phyloP scores from a whole-genome alignment of 441 rosid species.

The Raphanus hybrid region DNA sequence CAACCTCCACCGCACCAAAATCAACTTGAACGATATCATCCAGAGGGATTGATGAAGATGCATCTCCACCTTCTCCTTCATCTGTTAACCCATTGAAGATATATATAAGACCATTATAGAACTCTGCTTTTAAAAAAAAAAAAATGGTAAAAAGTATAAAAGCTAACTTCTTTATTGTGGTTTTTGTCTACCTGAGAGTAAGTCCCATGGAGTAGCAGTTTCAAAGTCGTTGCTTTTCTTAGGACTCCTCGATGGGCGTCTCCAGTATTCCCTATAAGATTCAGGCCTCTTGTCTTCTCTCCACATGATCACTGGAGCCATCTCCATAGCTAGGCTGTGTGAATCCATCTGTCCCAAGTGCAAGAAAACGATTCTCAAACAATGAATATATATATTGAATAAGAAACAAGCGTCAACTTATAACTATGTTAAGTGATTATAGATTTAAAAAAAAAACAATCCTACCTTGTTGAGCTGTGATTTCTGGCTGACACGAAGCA shows the following conservation, averaged over 20 bases:
- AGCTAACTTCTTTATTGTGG: not conserved
- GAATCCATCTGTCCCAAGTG: constrained; percentile 78
- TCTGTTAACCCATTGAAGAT: constrained; percentile 49
- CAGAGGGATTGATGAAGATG: constrained; percentile 76
- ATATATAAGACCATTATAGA: not conserved
- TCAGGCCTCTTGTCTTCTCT: constrained; percentile 71
- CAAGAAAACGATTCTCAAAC: not conserved
- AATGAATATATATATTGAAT: not conserved
- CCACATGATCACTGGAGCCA: constrained; percentile 92
- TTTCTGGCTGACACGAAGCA: constrained; percentile 86
- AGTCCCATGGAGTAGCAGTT: constrained; percentile 72
- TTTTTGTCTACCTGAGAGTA: constrained; percentile 72
- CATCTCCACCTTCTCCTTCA: constrained; percentile 71
- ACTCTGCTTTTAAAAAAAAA: not conserved
- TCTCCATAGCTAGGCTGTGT: constrained; percentile 78
- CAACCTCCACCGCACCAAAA: constrained; percentile 77
- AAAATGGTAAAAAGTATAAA: not conserved
- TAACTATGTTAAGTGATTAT: not conserved
- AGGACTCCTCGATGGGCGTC: constrained; percentile 56
- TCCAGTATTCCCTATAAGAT: constrained; percentile 72
- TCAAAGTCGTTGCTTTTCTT: constrained; percentile 53
- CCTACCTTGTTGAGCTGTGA: constrained; percentile 78
- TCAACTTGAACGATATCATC: constrained; percentile 76
- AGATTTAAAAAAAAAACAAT: not conserved
- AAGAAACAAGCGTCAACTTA: not conserved